phyloP scores from a whole-genome alignment of 176 grass and related monocot genomes.

The Echinochloa phyllopogon region DNA sequence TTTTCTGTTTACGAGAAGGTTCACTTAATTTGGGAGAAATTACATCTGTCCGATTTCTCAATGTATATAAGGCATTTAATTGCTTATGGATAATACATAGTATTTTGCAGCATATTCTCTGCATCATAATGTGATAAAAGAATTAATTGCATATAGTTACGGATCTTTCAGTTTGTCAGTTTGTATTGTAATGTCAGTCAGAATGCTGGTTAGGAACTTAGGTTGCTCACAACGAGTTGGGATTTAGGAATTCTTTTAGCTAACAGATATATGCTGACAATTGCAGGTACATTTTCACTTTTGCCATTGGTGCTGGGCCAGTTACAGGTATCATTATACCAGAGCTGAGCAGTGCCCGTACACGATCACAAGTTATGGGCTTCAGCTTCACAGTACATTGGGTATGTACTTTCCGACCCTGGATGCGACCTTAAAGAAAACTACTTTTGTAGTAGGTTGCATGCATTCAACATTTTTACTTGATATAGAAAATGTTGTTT shows the following conservation, averaged over 20 bases:
- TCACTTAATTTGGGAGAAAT: not conserved
- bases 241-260: conserved; percentile 17
- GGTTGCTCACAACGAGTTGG: conserved; percentile 1
- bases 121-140: conserved; percentile 22
- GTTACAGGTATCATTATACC: conserved; percentile 98
- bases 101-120: not conserved
- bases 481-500: conserved; percentile 28
- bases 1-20: not conserved
- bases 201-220: conserved; percentile 12
- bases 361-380: conserved; percentile 92
- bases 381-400: conserved; percentile 97
- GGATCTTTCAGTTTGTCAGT: conserved; percentile 4
- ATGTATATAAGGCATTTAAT: not conserved
- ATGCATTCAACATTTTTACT: not conserved
- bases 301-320: conserved; percentile 86
- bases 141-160: conserved; percentile 1
- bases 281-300: conserved; percentile 95
- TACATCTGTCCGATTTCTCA: not conserved
- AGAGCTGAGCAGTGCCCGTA: conserved; percentile 77
- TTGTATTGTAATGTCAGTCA: conserved; percentile 13
- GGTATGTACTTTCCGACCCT: conserved; percentile 50
- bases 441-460: conserved; percentile 26
- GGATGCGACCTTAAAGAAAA: not conserved
- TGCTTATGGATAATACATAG: not conserved
- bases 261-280: conserved; percentile 32